Evolutionary conservation across 2,329 filamentous ascomycete genomes (phyloP).

Genomic region (Aspergillus terreus): DNA sequence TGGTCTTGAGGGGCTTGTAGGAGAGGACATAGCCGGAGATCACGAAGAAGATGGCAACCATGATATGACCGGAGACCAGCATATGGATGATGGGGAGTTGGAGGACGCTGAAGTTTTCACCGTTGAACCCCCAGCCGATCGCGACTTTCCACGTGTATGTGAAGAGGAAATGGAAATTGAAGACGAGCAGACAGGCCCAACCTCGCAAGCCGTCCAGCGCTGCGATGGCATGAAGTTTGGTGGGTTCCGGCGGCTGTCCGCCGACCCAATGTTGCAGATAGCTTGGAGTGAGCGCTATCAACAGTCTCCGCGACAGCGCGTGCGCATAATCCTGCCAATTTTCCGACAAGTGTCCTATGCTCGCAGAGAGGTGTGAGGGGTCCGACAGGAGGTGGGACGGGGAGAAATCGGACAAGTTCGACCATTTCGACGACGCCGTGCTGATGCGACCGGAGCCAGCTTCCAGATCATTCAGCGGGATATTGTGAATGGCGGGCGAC

Average conservation of each 20-base stretch:
- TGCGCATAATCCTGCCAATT: constrained; percentile 25
- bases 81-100: constrained; percentile 42
- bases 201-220: constrained; percentile 42
- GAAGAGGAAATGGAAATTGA: constrained; percentile 46
- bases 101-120: constrained; percentile 37
- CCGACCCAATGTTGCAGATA: constrained; percentile 33
- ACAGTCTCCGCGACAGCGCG: constrained; percentile 20
- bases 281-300: constrained; percentile 32
- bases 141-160: constrained; percentile 42
- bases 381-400: constrained; percentile 17
- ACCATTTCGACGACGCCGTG: constrained; percentile 14
- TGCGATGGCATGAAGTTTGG: constrained; percentile 36
- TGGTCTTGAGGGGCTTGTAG: constrained; percentile 38
- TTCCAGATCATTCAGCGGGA: constrained; percentile 30
- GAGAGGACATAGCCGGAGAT: constrained; percentile 48
- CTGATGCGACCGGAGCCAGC: constrained; percentile 10
- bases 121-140: constrained; percentile 39
- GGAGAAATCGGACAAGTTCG: constrained; percentile 21
- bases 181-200: constrained; percentile 43
- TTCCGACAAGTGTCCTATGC: constrained; percentile 14
- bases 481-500: constrained; percentile 22
- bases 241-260: constrained; percentile 22
- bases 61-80: constrained; percentile 44
- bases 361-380: constrained; percentile 5
- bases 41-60: constrained; percentile 48